Conservation (phyloP, 2,329 filamentous ascomycete species). For the Phaeosphaeriaceae sp. region DNA sequence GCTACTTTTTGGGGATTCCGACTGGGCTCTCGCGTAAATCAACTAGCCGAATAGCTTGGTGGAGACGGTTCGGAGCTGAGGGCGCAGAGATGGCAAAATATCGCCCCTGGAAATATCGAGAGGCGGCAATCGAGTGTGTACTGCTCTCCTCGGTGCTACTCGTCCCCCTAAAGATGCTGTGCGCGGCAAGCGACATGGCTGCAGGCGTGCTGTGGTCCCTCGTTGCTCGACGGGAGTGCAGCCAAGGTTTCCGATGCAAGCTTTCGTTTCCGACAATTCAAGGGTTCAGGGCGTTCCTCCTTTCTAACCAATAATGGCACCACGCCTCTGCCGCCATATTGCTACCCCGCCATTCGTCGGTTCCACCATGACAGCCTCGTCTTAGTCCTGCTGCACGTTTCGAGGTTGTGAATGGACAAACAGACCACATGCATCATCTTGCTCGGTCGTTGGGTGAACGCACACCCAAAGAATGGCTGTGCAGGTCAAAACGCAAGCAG, state of each 20-base stretch:
- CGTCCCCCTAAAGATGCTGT: not conserved
- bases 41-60: slow-evolving; percentile 22
- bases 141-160: not conserved
- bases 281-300: slow-evolving; percentile 17
- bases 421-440: not conserved
- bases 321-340: slow-evolving; percentile 18
- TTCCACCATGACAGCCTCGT: slow-evolving; percentile 3
- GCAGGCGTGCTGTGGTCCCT: not conserved
- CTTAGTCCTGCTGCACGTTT: not conserved
- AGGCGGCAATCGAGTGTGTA: slow-evolving; percentile 15
- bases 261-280: slow-evolving; percentile 14
- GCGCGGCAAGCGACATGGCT: slow-evolving; percentile 3
- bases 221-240: not conserved
- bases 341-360: slow-evolving; percentile 22
- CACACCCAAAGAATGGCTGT: not conserved
- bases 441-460: not conserved
- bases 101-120: slow-evolving; percentile 6
- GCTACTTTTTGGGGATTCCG: slow-evolving; percentile 23
- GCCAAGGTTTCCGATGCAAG: slow-evolving; percentile 30
- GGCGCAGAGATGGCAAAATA: slow-evolving; percentile 1
- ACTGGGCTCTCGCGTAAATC: slow-evolving; percentile 28
- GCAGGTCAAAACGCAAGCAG: not conserved
- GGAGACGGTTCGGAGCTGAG: slow-evolving; percentile 12
- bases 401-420: not conserved
- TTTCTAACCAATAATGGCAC: slow-evolving; percentile 16